phyloP scores from a whole-genome alignment of 1,284 basidiomycete species.

The Hemileia vastatrix region DNA sequence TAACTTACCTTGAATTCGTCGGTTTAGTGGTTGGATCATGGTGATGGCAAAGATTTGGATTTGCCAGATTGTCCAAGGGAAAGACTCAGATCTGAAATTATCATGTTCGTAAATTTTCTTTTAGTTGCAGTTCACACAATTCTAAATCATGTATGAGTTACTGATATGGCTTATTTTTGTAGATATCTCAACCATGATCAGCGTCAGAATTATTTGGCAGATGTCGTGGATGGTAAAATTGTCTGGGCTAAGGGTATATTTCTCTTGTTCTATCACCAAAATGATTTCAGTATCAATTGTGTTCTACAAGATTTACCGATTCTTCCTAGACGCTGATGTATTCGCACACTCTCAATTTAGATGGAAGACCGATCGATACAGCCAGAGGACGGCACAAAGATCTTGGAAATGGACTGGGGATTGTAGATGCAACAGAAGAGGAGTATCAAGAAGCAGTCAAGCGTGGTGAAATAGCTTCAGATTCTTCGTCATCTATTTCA shows the following conservation, averaged over 20 bases:
- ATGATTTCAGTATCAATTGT: neutral
- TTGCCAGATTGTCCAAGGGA: conserved; percentile 59
- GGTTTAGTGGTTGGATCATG: conserved; percentile 58
- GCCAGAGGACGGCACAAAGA: conserved; percentile 34
- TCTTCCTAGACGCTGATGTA: neutral
- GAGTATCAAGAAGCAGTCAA: conserved; percentile 23
- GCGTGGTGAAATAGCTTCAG: conserved; percentile 19
- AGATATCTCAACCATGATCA: conserved; percentile 62
- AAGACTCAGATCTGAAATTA: conserved; percentile 57
- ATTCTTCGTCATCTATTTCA: conserved; percentile 23
- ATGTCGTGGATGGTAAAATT: conserved; percentile 58
- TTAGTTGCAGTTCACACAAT: neutral
- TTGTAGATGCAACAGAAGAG: conserved; percentile 35
- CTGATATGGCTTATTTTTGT: neutral
- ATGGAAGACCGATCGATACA: conserved; percentile 52
- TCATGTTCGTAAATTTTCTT: conserved; percentile 33
- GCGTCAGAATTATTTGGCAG: conserved; percentile 61
- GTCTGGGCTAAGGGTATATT: conserved; percentile 53
- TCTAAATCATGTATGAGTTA: neutral
- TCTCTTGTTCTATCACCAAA: neutral
- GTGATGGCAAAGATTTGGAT: conserved; percentile 57
- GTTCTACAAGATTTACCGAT: neutral
- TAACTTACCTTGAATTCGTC: neutral
- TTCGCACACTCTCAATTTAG: conserved; percentile 31
- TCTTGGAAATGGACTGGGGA: conserved; percentile 38